Percentiles rank a stretch among this genome's conserved stretches.
These are phyloP conservation scores for Kazachstania sp. DNA, from an alignment of 1,139 yeast species.

Conservation along the genomic window DNA sequence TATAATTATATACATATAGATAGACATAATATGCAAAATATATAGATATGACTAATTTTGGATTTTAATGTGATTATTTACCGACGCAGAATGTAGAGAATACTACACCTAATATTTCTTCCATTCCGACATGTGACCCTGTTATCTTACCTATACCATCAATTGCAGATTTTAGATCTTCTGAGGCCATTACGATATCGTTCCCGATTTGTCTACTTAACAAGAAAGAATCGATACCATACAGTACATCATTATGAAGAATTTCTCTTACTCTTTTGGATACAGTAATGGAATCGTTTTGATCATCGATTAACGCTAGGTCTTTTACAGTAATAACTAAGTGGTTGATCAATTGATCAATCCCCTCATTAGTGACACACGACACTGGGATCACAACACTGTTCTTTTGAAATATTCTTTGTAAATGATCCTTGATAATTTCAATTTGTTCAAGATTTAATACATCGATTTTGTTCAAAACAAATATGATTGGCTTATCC, in stretches of 20 bases:
- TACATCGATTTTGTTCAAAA: slow-evolving; percentile 59
- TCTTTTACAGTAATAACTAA: slow-evolving; percentile 41
- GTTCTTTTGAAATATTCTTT: slow-evolving; percentile 4
- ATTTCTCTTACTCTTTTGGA: slow-evolving; percentile 73
- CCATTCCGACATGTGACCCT: slow-evolving; percentile 81
- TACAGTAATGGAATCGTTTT: slow-evolving; percentile 54
- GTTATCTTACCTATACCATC: slow-evolving; percentile 90
- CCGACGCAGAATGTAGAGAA: slow-evolving; percentile 93
- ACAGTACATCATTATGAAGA: slow-evolving; percentile 60
- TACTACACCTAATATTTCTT: slow-evolving; percentile 84
- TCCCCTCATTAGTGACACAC: slow-evolving; percentile 52
- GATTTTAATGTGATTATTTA: slow-evolving; percentile 39
- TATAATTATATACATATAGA: neutral
- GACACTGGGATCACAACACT: slow-evolving; percentile 45
- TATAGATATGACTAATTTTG: neutral
- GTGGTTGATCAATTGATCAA: slow-evolving; percentile 36
- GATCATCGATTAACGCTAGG: slow-evolving; percentile 38
- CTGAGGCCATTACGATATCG: slow-evolving; percentile 77
- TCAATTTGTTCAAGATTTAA: slow-evolving; percentile 27
- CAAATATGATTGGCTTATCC: slow-evolving; percentile 34
- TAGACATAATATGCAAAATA: neutral
- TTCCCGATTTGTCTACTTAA: slow-evolving; percentile 40
- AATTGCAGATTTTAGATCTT: slow-evolving; percentile 62
- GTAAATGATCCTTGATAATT: slow-evolving; percentile 23
- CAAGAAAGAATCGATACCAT: slow-evolving; percentile 58